phyloP scores from a whole-genome alignment of 1,284 basidiomycete species.

The Phaffia rhodozyma region DNA sequence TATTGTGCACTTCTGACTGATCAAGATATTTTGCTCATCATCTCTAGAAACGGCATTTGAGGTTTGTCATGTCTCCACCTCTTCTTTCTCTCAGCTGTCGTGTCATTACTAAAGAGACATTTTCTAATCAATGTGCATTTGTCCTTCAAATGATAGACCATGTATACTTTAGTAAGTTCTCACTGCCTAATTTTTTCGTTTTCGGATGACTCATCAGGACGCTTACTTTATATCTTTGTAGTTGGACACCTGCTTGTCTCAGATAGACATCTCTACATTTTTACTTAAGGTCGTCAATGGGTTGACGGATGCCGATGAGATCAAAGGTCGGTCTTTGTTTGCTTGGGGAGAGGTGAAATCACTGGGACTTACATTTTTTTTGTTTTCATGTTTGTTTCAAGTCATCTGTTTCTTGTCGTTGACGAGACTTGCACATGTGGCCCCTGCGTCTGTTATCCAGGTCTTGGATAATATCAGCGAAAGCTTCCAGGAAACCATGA shows the following conservation, averaged over 20 bases:
- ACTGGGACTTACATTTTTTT: background rate
- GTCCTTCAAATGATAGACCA: slow-evolving; percentile 42
- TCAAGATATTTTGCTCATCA: background rate
- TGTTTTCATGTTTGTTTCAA: background rate
- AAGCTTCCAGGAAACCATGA: slow-evolving; percentile 75
- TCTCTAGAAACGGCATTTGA: slow-evolving; percentile 73
- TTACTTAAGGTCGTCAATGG: slow-evolving; percentile 69
- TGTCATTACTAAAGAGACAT: background rate
- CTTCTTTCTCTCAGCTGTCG: no score
- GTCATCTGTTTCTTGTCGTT: slow-evolving; percentile 92
- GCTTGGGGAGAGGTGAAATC: background rate
- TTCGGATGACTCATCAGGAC: background rate
- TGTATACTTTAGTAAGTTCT: slow-evolving; percentile 75
- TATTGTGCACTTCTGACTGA: background rate
- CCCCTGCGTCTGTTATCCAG: slow-evolving; percentile 66
- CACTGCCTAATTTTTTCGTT: no score
- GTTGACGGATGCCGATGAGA: slow-evolving; percentile 82
- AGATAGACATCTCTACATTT: slow-evolving; percentile 76
- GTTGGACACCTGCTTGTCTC: slow-evolving; percentile 79
- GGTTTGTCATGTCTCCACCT: background rate
- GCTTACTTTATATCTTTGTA: slow-evolving; percentile 26
- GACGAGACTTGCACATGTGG: slow-evolving; percentile 74
- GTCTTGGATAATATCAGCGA: slow-evolving; percentile 76
- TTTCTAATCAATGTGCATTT: background rate
- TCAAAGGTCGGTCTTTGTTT: slow-evolving; percentile 45